Percentiles rank a stretch among this genome's conserved stretches.
Evolutionary conservation across 2,329 filamentous ascomycete genomes (phyloP).

Genomic region (Hymenoscyphus linearis): DNA sequence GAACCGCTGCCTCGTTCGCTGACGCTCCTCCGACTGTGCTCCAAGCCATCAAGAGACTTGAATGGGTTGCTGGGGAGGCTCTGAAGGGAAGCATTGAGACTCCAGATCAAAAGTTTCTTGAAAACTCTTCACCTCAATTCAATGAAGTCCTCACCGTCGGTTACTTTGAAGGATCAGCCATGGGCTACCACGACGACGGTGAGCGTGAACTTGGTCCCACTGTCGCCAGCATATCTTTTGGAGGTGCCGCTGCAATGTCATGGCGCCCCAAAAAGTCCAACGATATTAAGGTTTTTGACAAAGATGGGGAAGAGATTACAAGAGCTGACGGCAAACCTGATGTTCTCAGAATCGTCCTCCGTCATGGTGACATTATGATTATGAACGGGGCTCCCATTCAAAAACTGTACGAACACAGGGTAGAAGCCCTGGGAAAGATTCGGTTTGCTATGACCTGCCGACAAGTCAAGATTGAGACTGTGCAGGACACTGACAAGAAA

Average conservation of each 20-base stretch:
- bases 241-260: slow-evolving; percentile 52
- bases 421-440: slow-evolving; percentile 44
- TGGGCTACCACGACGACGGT: slow-evolving; percentile 62
- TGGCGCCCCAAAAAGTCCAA: slow-evolving; percentile 47
- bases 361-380: slow-evolving; percentile 59
- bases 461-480: slow-evolving; percentile 42
- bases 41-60: slow-evolving; percentile 45
- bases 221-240: slow-evolving; percentile 57
- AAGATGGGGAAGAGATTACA: slow-evolving; percentile 12
- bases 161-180: slow-evolving; percentile 56
- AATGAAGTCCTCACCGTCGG: slow-evolving; percentile 60
- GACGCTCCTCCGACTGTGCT: slow-evolving; percentile 45
- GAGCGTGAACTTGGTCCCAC: slow-evolving; percentile 57
- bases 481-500: slow-evolving; percentile 23
- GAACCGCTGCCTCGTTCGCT: slow-evolving; percentile 42
- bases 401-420: slow-evolving; percentile 53
- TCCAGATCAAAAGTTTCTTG: slow-evolving; percentile 23
- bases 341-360: slow-evolving; percentile 40
- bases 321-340: slow-evolving; percentile 30
- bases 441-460: slow-evolving; percentile 54
- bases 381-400: slow-evolving; percentile 60
- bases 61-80: slow-evolving; percentile 47
- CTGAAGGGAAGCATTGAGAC: slow-evolving; percentile 23
- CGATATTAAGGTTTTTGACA: too few relatives aligned
- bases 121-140: slow-evolving; percentile 37